A percentile compares a stretch with the other conserved stretches of the same genome.
Conservation (phyloP, 2,329 filamentous ascomycete genomes). For the Penicillium janthinellum region DNA sequence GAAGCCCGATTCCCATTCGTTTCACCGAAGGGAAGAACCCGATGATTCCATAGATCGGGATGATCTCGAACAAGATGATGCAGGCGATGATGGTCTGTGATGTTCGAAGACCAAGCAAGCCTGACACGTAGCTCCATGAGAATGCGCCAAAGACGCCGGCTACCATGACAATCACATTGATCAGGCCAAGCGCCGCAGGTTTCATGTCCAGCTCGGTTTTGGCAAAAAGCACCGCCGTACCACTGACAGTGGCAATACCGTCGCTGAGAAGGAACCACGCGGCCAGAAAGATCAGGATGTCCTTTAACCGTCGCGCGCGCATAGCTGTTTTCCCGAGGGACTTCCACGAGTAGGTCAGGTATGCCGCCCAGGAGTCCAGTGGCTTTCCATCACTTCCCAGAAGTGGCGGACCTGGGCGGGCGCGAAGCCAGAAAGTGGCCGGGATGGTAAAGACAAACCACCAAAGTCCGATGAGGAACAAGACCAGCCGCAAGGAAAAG, state of each 20-base stretch:
- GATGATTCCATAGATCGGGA: conserved; percentile 86
- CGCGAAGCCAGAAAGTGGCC: conserved; percentile 80
- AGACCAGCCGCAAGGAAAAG: conserved; percentile 81
- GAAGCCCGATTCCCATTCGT: conserved; percentile 77
- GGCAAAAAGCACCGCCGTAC: conserved; percentile 91
- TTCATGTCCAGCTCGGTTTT: conserved; percentile 92
- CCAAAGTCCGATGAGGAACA: conserved; percentile 87
- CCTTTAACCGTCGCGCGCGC: conserved; percentile 71
- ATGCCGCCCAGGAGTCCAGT: conserved; percentile 64
- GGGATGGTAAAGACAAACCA: conserved; percentile 93
- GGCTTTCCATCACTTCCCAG: conserved; percentile 37
- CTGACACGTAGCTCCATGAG: conserved; percentile 80
- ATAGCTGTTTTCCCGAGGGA: conserved; percentile 78
- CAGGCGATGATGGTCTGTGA: conserved; percentile 91
- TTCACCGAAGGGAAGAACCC: conserved; percentile 83
- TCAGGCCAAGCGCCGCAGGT: conserved; percentile 82
- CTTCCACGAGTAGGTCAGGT: conserved; percentile 82
- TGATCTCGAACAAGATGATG: conserved; percentile 85
- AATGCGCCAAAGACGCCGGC: conserved; percentile 86
- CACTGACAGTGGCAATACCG: conserved; percentile 89
- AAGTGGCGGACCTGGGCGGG: conserved; percentile 84
- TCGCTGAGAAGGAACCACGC: conserved; percentile 96
- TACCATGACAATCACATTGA: conserved; percentile 87
- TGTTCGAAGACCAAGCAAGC: conserved; percentile 68
- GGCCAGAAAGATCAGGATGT: conserved; percentile 80